These are phyloP conservation scores for Dianthus caryophyllus DNA, from an alignment of 148 eudicot species.

Conservation along the genomic window DNA sequence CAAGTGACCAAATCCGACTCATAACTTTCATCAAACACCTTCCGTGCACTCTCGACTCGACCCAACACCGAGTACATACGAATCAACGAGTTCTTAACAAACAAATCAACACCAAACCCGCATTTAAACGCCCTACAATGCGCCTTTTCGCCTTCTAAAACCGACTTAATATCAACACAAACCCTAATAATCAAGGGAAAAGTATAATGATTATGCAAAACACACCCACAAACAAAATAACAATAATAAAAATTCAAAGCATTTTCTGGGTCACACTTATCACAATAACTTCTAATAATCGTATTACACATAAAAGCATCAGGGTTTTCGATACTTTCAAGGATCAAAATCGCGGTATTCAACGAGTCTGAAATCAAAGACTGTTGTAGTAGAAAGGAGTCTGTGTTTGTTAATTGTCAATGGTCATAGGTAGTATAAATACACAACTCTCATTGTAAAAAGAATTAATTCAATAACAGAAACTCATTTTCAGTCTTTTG, in stretches of 20 bases:
- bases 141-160: conserved; percentile 26
- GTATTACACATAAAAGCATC: conserved; percentile 62
- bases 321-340: conserved; percentile 32
- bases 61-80: conserved; percentile 34
- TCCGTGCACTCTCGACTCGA: conserved; percentile 36
- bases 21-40: conserved; percentile 41
- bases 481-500: no score
- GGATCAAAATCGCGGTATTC: conserved; percentile 32
- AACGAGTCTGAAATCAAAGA: conserved; percentile 31
- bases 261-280: conserved; percentile 27
- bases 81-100: conserved; percentile 30
- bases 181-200: conserved; percentile 25
- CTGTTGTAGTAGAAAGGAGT: no score
- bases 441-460: no score
- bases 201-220: conserved; percentile 27
- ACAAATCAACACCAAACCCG: conserved; percentile 53
- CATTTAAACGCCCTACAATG: conserved; percentile 20
- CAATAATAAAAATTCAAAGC: conserved; percentile 41
- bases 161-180: conserved; percentile 23
- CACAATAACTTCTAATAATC: conserved; percentile 41
- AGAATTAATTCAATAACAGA: no score
- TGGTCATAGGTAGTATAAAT: no score
- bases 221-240: conserved; percentile 29
- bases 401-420: no score
- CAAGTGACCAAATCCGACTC: conserved; percentile 46